A percentile compares a stretch with the other conserved stretches of the same genome.
phyloP scores from a whole-genome alignment of 495 filamentous ascomycete genomes.

The Aspergillus nidulans region DNA sequence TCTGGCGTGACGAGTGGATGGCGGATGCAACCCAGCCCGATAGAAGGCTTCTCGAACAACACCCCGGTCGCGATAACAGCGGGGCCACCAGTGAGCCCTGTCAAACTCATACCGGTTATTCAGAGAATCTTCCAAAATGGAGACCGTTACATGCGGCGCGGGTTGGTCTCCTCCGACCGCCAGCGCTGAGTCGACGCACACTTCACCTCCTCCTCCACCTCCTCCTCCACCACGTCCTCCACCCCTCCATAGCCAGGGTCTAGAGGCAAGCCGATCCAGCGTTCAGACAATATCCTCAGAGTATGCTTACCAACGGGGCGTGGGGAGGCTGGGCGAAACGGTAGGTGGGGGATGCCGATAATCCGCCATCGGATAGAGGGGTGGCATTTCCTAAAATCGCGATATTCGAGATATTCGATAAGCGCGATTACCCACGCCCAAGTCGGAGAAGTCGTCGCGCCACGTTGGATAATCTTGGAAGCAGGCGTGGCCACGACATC shows the following conservation, averaged over 20 bases:
- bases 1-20: not conserved
- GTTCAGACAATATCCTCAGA: too few relatives aligned
- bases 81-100: not conserved
- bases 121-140: not conserved
- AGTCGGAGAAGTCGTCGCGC: not conserved
- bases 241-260: not conserved
- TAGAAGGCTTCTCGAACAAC: conserved; percentile 11
- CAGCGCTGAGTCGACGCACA: too few relatives aligned
- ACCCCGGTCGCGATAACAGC: conserved; percentile 1
- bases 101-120: not conserved
- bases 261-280: too few relatives aligned
- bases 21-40: not conserved
- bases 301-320: not conserved
- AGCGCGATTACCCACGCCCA: not conserved
- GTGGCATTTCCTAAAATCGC: not conserved
- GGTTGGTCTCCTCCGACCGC: too few relatives aligned
- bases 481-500: not conserved
- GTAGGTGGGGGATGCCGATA: not conserved
- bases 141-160: not conserved
- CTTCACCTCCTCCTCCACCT: too few relatives aligned
- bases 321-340: not conserved
- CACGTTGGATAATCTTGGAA: not conserved
- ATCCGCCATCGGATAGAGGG: not conserved
- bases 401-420: not conserved
- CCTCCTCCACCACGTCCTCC: too few relatives aligned